Evolutionary conservation across 2,329 filamentous ascomycete genomes (phyloP), one percentile per base, ranked within the genome.

Genomic region (Chaetomiaceae sp.): DNA sequence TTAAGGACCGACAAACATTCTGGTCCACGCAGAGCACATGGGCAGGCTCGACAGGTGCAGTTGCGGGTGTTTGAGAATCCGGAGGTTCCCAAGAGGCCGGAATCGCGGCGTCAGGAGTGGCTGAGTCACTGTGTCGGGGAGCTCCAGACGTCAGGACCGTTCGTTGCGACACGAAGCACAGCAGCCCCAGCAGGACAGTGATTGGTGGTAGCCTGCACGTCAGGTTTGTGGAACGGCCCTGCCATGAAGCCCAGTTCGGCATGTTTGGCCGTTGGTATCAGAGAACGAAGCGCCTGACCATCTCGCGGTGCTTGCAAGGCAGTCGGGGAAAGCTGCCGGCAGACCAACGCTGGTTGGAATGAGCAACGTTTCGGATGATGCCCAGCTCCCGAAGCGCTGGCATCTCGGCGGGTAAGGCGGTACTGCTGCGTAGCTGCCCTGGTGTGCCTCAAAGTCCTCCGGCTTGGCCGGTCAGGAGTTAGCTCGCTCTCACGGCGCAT

Each of bases 31-130:
- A 20, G 43, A 34, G 36, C 25, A 42, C 23, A 38, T 4, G 34
- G 27, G 15, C 17, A 22, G 20, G 39, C n/a, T 43, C 39, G 19
- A 40, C 47, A 31, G 43, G 36, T 48, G 47, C 55, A 48, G 50
- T 51, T 51, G 54, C 45, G 23, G 48, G 40, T 19, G 43, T 46
- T 44, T 51, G 50, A 42, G 43, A 47, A 50, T 45, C 31, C 45
- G 27, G 40, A 12, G 38, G 25, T 53, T 51, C 51, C 55, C 57
- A 57, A 40, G 36, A 34, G 36, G 39, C 49, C 42, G 54, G 55
- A 37, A 56, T 50, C 49, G 43, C 54, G 56, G 52, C 49, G 43
- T 42, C 38, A 45, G 25, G 51, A 47, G 57, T 59, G 57, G 58
- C 51, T 59, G 49, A 57, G 44, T 46, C 39, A 47, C 51, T 40